phyloP scores from a whole-genome alignment of 1,139 yeast genomes.

The Scheffersomyces lignicola region DNA sequence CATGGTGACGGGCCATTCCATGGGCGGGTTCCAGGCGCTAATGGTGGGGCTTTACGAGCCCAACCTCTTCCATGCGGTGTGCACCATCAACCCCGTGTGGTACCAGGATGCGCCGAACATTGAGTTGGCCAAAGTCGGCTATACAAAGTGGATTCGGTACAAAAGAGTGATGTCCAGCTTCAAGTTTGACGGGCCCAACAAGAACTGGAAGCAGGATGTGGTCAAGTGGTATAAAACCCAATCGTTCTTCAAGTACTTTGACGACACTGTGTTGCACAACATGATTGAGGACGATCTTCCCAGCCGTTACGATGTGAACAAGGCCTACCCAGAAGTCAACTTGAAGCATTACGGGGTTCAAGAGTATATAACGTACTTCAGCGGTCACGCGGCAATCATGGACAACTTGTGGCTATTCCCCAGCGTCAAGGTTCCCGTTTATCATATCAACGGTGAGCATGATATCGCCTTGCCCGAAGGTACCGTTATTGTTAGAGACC shows the following conservation, averaged over 20 bases:
- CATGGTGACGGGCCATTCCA: conserved; percentile 67
- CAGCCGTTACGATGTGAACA: conserved; percentile 31
- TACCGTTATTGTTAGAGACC: conserved; percentile 28
- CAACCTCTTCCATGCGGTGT: conserved; percentile 51
- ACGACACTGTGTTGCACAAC: conserved; percentile 47
- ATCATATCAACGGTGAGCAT: conserved; percentile 46
- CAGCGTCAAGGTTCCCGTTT: conserved; percentile 42
- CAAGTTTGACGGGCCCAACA: conserved; percentile 4
- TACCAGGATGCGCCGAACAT: conserved; percentile 13
- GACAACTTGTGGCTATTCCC: conserved; percentile 24
- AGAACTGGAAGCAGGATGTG: conserved; percentile 36
- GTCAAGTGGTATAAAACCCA: conserved; percentile 38
- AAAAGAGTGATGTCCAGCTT: not conserved
- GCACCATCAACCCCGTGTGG: conserved; percentile 64
- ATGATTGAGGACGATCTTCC: conserved; percentile 40
- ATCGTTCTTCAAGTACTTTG: conserved; percentile 48
- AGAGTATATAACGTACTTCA: conserved; percentile 12
- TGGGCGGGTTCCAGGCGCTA: conserved; percentile 62
- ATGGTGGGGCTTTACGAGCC: conserved; percentile 55
- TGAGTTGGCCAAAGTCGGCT: conserved; percentile 18
- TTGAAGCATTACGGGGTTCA: conserved; percentile 13
- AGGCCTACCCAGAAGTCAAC: conserved; percentile 29
- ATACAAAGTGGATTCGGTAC: conserved; percentile 12
- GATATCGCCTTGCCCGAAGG: conserved; percentile 30
- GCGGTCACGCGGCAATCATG: conserved; percentile 36